Evolutionary conservation across 495 filamentous ascomycete species (phyloP), one percentile per base, ranked within the genome.

Genomic region (Penicillium dipodomyicola): DNA sequence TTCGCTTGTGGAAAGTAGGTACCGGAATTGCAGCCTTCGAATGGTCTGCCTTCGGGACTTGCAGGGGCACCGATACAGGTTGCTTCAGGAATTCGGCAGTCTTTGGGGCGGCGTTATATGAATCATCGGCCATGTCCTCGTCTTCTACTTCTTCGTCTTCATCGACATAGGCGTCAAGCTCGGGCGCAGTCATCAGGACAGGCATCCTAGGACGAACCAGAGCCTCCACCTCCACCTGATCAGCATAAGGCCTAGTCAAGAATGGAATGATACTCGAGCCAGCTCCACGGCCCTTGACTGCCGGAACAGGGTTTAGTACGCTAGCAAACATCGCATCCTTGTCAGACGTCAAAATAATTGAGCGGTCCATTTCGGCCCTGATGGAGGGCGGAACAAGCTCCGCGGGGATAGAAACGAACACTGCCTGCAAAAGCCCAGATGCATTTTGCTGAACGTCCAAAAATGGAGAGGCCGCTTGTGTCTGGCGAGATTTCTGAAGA

Each of bases 251-350:
- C 52, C 82, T 75, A 23, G 81, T 81, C 25, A 96, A 72, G 59
- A 93, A 87, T 7, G 91, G 91, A 27, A 97, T 70, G 46, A 96
- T 86, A 62, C 87, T 91, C 14, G 84, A 75, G 54, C 80, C 80
- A 39, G 77, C 77, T 29, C 71, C 77, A 27, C 79, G 79, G 3
- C 84, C 82, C 43, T 80, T 80, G 43, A 76, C 73, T 35, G 80
- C 80, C 14, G 80, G 74, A 52, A 85, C 80, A 1, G 90, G 89
- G 69, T 93, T 88, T 49, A 96, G 72, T 12, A 91, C 83, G 68
- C 89, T 91, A 29, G 91, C 87, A 12, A 91, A 64, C 80, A 96
- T 87, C 11, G 86, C 84, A 25, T 81, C 66, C 70, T 83, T 86
- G 60, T 85, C 78, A 39, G 78, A 72, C 19, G 75, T 80, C 35